Evolutionary conservation across 257 asterid genomes (phyloP).

Genomic region (Solanum tarijense): DNA sequence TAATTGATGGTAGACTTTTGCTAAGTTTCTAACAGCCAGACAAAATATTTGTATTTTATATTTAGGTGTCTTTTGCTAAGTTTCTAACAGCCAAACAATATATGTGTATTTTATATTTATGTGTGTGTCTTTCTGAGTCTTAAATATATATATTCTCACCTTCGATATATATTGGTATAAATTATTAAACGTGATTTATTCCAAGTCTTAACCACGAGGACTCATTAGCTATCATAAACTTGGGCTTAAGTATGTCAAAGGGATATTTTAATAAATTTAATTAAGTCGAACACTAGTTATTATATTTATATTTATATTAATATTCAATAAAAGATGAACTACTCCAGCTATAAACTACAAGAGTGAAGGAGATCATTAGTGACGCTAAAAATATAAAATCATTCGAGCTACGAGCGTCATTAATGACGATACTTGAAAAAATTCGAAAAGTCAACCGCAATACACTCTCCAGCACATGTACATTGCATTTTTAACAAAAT

Average conservation of each 20-base stretch:
- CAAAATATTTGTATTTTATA: not conserved
- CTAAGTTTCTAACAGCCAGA: not conserved
- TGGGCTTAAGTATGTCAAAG: not conserved
- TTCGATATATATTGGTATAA: not conserved
- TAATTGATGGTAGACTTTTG: not conserved
- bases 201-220: too few species aligned
- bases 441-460: constrained; percentile 14
- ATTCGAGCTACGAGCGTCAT: constrained; percentile 19
- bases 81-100: not conserved
- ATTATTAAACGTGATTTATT: not conserved
- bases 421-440: constrained; percentile 25
- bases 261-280: not conserved
- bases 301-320: not conserved
- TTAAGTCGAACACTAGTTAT: not conserved
- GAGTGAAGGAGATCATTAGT: not conserved
- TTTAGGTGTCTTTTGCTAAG: not conserved
- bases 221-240: not conserved
- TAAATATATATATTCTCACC: not conserved
- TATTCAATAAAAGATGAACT: not conserved
- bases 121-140: not conserved
- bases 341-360: not conserved
- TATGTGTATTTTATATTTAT: not conserved
- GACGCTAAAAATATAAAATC: not conserved
- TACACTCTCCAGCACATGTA: not conserved
- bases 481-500: not conserved